A percentile compares a stretch with the other conserved stretches of the same genome.
phyloP scores from a whole-genome alignment of 1,284 basidiomycete genomes.

The Ganoderma sinense region DNA sequence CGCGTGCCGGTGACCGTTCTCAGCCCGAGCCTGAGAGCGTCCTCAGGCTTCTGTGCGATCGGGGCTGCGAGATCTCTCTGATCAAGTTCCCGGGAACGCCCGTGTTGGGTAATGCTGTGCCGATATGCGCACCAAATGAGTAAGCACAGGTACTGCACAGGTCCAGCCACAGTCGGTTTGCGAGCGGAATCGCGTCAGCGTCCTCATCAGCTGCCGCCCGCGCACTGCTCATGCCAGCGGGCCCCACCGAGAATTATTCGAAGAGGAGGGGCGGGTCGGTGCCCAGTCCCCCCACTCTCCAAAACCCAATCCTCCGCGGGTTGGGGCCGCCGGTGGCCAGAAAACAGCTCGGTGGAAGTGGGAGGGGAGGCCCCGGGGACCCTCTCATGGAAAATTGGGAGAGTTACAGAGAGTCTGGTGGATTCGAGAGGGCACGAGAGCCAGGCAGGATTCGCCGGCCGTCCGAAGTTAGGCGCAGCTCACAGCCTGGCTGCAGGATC shows the following conservation, averaged over 20 bases:
- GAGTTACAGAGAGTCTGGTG: not conserved
- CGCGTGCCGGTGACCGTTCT: not conserved
- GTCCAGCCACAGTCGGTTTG: not conserved
- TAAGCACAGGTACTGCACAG: not conserved
- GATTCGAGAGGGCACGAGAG: conserved; percentile 1
- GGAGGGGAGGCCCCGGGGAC: not conserved
- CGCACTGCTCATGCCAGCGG: not conserved
- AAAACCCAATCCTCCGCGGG: not conserved
- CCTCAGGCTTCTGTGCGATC: not conserved
- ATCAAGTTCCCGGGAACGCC: not conserved
- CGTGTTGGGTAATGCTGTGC: conserved; percentile 1
- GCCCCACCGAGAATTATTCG: no score
- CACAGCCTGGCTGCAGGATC: not conserved
- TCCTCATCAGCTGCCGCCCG: not conserved
- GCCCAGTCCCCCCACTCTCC: not conserved
- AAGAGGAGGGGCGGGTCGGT: no score
- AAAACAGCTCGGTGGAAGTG: not conserved
- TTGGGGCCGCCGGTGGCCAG: conserved; percentile 6
- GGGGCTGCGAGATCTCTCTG: not conserved
- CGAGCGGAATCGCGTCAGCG: not conserved
- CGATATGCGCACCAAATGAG: not conserved
- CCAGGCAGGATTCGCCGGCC: not conserved
- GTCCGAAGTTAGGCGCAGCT: not conserved
- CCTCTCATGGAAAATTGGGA: not conserved
- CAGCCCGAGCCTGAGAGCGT: not conserved